phyloP scores from a whole-genome alignment of 2,329 filamentous ascomycete genomes.

The Cytospora piceicola region DNA sequence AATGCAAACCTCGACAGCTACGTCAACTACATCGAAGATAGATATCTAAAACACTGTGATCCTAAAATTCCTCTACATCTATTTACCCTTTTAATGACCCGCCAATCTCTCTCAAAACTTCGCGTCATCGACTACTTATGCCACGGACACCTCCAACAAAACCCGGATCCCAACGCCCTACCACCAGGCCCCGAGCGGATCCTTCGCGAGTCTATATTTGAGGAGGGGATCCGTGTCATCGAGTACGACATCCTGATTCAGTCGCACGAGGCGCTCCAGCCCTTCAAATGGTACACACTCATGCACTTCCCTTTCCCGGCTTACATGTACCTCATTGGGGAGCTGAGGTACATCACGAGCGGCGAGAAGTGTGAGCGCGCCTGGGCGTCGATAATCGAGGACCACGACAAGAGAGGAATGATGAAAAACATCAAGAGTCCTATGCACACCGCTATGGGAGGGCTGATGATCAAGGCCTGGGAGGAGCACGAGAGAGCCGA shows the following conservation, averaged over 20 bases:
- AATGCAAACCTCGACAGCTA: slow-evolving; percentile 57
- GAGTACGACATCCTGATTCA: slow-evolving; percentile 64
- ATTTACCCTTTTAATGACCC: slow-evolving; percentile 62
- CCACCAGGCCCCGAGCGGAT: slow-evolving; percentile 39
- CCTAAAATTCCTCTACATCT: slow-evolving; percentile 62
- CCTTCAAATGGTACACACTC: slow-evolving; percentile 62
- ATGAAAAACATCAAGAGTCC: slow-evolving; percentile 56
- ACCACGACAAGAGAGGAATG: slow-evolving; percentile 57
- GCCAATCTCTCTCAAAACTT: slow-evolving; percentile 59
- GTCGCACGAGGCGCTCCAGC: slow-evolving; percentile 52
- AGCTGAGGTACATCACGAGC: slow-evolving; percentile 55
- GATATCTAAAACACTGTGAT: slow-evolving; percentile 61
- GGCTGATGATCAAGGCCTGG: slow-evolving; percentile 66
- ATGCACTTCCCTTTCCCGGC: slow-evolving; percentile 65
- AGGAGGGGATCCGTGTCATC: slow-evolving; percentile 60
- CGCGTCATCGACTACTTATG: slow-evolving; percentile 59
- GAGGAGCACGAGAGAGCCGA: slow-evolving; percentile 57
- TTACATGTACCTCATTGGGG: slow-evolving; percentile 63
- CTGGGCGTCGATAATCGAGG: slow-evolving; percentile 60
- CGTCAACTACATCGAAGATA: slow-evolving; percentile 58
- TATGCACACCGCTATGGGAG: slow-evolving; percentile 61
- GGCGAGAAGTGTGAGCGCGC: slow-evolving; percentile 63
- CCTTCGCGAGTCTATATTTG: slow-evolving; percentile 57
- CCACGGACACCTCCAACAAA: slow-evolving; percentile 46
- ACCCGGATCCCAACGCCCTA: slow-evolving; percentile 40